Conservation (phyloP, 306 rosid species). For the Luffa aegyptiaca region DNA sequence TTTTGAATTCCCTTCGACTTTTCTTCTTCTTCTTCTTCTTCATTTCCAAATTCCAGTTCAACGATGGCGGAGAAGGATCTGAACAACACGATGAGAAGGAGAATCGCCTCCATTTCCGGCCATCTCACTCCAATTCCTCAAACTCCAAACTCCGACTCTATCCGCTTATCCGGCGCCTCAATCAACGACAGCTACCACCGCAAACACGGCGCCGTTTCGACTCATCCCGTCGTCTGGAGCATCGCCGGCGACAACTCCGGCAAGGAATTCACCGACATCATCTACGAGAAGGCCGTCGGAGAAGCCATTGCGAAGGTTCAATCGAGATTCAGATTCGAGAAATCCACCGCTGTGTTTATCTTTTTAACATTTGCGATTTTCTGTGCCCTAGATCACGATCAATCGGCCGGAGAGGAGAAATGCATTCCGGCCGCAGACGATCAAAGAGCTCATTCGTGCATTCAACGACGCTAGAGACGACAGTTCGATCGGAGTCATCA, state of each 20-base stretch:
- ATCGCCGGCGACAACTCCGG: slow-evolving; percentile 31
- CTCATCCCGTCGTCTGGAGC: slow-evolving; percentile 50
- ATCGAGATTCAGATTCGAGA: neutral
- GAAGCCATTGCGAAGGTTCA: slow-evolving; percentile 82
- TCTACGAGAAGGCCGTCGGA: slow-evolving; percentile 65
- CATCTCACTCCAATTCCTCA: slow-evolving; percentile 35
- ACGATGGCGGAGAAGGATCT: slow-evolving; percentile 36
- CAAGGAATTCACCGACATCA: slow-evolving; percentile 54
- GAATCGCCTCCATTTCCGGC: slow-evolving; percentile 44
- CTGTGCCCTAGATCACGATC: slow-evolving; percentile 40
- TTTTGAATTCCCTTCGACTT: neutral
- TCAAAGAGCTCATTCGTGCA: slow-evolving; percentile 72
- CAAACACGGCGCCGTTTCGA: slow-evolving; percentile 56
- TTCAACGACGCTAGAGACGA: slow-evolving; percentile 77
- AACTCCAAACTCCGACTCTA: neutral
- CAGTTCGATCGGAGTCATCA: slow-evolving; percentile 60
- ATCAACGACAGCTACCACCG: slow-evolving; percentile 42
- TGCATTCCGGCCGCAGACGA: slow-evolving; percentile 70
- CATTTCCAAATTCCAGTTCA: neutral
- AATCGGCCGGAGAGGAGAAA: slow-evolving; percentile 76
- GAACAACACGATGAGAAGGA: slow-evolving; percentile 29
- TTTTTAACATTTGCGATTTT: neutral
- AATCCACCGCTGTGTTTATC: neutral
- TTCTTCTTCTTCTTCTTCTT: neutral
- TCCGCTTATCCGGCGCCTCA: slow-evolving; percentile 26